A percentile compares a stretch with the other conserved stretches of the same genome.
phyloP scores from a whole-genome alignment of 768 basidiomycete species.

The Auriscalpium microsporum region DNA sequence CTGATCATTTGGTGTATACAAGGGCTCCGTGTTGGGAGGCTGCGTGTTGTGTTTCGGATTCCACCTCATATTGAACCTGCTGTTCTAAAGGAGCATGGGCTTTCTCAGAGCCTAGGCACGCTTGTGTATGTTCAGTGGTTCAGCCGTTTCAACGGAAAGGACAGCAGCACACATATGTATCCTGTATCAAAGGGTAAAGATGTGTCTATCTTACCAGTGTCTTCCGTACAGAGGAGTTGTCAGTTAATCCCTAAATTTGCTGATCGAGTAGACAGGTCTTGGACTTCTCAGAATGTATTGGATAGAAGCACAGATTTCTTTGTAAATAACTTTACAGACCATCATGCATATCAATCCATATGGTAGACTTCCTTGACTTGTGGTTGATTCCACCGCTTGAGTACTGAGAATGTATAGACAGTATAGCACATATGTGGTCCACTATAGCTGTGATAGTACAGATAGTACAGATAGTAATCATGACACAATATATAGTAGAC shows the following conservation, averaged over 20 bases:
- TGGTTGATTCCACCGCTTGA: neutral
- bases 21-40: neutral
- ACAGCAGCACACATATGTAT: neutral
- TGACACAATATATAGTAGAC: neutral
- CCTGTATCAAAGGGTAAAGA: neutral
- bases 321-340: neutral
- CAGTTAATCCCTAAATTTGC: neutral
- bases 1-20: neutral
- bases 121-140: neutral
- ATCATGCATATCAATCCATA: neutral
- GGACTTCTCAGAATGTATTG: neutral
- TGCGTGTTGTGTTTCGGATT: neutral
- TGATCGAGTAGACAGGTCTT: neutral
- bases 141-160: no score
- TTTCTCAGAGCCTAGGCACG: neutral
- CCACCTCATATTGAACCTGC: neutral
- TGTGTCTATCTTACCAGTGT: neutral
- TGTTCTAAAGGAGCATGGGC: neutral
- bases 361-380: neutral
- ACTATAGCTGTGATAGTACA: neutral
- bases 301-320: neutral
- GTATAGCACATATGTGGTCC: neutral
- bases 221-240: neutral
- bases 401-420: neutral
- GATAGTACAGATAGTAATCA: neutral